Percentiles rank a stretch among this genome's conserved stretches.
phyloP scores from a whole-genome alignment of 306 rosid species.

The Lathyrus oleraceus region DNA sequence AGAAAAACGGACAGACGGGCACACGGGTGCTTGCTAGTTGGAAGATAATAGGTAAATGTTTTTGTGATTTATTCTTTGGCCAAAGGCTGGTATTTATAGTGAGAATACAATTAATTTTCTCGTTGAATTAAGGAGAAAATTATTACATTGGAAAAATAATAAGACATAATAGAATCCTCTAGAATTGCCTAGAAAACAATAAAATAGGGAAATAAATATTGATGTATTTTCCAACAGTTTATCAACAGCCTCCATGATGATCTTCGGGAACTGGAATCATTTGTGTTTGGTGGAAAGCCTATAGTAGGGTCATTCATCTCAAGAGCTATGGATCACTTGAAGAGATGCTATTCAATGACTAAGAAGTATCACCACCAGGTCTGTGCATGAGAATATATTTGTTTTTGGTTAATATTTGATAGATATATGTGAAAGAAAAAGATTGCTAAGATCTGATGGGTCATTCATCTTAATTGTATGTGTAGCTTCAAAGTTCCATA shows the following conservation, averaged over 20 bases:
- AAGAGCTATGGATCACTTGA: slow-evolving; percentile 51
- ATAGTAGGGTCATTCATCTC: slow-evolving; percentile 44
- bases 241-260: slow-evolving; percentile 45
- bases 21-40: too few species aligned
- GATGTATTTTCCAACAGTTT: too few species aligned
- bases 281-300: slow-evolving; percentile 41
- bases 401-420: slow-evolving; percentile 15
- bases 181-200: too few species aligned
- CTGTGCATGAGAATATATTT: slow-evolving; percentile 32
- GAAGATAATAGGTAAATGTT: too few species aligned
- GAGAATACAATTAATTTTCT: too few species aligned
- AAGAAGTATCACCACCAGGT: slow-evolving; percentile 86
- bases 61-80: too few species aligned
- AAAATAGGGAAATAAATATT: too few species aligned
- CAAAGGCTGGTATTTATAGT: too few species aligned
- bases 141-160: too few species aligned
- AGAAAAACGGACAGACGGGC: too few species aligned
- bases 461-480: neutral
- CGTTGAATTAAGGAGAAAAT: too few species aligned
- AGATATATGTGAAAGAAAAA: slow-evolving; percentile 8
- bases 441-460: neutral
- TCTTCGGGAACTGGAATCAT: slow-evolving; percentile 45
- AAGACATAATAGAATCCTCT: too few species aligned
- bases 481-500: slow-evolving; percentile 76
- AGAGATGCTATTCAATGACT: slow-evolving; percentile 43